Evolutionary conservation across 768 basidiomycete genomes (phyloP).

Genomic region (Lactarius hengduanensis): DNA sequence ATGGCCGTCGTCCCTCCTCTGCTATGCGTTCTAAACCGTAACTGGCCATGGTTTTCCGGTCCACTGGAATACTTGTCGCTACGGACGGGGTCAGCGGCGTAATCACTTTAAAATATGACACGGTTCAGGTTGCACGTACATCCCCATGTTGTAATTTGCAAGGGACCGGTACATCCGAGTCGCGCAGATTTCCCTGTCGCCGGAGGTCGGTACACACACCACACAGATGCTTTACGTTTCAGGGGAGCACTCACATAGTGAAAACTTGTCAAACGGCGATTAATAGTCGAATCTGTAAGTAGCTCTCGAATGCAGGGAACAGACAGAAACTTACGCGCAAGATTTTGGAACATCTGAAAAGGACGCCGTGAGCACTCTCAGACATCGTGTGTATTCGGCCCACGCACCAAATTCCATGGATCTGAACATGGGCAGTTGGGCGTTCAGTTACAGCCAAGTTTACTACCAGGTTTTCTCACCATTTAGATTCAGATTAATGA

Average conservation of each 20-base stretch:
- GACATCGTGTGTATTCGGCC: not conserved
- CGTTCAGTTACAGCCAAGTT: not conserved
- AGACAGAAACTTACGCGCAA: conserved; percentile 8
- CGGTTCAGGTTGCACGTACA: not conserved
- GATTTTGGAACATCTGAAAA: conserved; percentile 18
- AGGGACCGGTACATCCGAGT: conserved; percentile 22
- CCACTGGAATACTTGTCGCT: not conserved
- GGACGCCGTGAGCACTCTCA: not conserved
- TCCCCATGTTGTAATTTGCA: not conserved
- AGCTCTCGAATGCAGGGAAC: not conserved
- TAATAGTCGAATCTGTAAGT: not conserved
- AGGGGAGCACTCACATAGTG: conserved; percentile 1
- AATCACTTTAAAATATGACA: not conserved
- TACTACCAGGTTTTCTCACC: not conserved
- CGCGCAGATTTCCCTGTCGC: conserved; percentile 12
- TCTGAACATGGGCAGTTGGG: not conserved
- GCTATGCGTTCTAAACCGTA: not conserved
- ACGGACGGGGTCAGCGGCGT: not conserved
- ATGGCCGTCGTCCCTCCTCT: not conserved
- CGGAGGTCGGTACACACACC: not conserved
- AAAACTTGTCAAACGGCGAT: not conserved
- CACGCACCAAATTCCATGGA: conserved; percentile 15
- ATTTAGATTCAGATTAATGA: conserved; percentile 20
- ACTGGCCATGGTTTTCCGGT: not conserved
- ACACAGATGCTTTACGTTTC: not conserved